phyloP scores from a whole-genome alignment of 108 stramenopile species.

The Nitzschia sp. region DNA sequence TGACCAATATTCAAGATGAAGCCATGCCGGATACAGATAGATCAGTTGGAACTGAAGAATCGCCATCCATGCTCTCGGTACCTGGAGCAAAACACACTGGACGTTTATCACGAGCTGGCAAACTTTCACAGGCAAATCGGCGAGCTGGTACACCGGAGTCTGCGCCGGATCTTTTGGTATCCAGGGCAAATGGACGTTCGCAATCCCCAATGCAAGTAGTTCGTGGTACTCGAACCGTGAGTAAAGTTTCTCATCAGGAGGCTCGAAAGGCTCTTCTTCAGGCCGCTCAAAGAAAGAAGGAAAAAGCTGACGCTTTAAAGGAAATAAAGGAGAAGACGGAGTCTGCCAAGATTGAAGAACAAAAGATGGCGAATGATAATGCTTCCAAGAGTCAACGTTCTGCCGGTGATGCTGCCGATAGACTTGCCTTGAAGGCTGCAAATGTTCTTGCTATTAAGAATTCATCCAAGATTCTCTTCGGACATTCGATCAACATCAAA shows the following conservation, averaged over 20 bases:
- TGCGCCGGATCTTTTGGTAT: not conserved
- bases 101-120: not conserved
- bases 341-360: not conserved
- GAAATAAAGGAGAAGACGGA: not conserved
- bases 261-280: conserved; percentile 25
- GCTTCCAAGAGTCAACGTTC: not conserved
- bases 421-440: conserved; percentile 14
- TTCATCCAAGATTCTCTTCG: conserved; percentile 6
- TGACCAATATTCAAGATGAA: conserved; percentile 13
- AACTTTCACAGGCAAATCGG: not conserved
- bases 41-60: not conserved
- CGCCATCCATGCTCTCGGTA: not conserved
- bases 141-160: not conserved
- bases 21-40: not conserved
- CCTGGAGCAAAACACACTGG: not conserved
- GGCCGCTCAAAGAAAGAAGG: conserved; percentile 12
- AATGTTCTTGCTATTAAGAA: conserved; percentile 21
- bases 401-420: not conserved
- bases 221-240: conserved; percentile 6
- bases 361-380: not conserved
- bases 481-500: not conserved
- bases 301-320: not conserved
- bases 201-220: conserved; percentile 4
- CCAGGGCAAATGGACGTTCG: not conserved
- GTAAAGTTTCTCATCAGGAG: conserved; percentile 21